Conservation (phyloP, 116 monocot genomes). For the Phalaenopsis hybrid region DNA sequence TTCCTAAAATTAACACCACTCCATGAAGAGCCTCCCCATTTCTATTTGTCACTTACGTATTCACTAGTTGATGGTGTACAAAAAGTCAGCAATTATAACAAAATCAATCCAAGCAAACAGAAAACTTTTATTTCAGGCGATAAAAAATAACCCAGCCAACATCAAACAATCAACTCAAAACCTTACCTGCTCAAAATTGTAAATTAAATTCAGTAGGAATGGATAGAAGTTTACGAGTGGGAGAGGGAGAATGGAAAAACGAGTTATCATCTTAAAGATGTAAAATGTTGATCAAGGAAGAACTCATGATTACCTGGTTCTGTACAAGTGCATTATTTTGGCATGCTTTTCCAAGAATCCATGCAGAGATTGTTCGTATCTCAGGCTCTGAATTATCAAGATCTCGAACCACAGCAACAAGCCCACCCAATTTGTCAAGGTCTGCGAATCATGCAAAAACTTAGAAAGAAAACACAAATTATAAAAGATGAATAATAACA, state of each 20-base stretch:
- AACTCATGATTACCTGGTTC: conserved; percentile 45
- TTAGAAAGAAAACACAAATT: neutral
- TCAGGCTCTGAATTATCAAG: conserved; percentile 44
- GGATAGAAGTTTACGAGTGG: neutral
- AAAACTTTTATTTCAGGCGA: no score
- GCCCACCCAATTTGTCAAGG: conserved; percentile 73
- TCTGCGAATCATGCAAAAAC: conserved; percentile 26
- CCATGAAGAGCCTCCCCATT: no score
- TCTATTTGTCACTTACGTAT: no score
- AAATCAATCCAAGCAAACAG: no score
- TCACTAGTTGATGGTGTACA: no score
- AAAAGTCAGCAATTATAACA: no score
- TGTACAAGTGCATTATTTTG: conserved; percentile 88
- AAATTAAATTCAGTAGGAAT: neutral
- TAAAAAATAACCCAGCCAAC: no score
- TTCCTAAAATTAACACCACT: no score
- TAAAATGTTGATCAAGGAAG: neutral
- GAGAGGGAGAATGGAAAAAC: neutral
- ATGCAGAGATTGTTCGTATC: conserved; percentile 74
- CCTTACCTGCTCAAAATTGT: neutral
- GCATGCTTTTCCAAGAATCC: conserved; percentile 92
- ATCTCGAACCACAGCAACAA: conserved; percentile 51
- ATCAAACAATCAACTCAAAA: neutral
- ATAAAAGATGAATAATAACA: neutral
- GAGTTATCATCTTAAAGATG: no score